Percentiles rank a stretch among this genome's conserved stretches.
These are phyloP conservation scores for Ammopiptanthus mongolicus DNA, from an alignment of 306 rosid species.

Conservation along the genomic window DNA sequence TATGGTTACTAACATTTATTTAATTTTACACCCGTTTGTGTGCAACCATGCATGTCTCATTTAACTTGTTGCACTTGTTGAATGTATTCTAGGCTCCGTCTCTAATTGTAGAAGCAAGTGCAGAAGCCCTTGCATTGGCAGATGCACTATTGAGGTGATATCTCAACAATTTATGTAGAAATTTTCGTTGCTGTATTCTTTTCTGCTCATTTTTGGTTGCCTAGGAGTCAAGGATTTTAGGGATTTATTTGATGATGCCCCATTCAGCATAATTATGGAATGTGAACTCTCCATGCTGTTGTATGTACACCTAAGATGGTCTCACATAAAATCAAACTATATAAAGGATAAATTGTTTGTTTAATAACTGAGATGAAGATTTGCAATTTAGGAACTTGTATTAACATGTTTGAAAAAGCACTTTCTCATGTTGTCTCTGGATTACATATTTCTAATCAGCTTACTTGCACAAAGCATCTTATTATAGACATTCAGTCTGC, in stretches of 20 bases:
- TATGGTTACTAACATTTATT: slow-evolving; percentile 13
- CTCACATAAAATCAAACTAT: background rate
- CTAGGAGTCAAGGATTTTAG: slow-evolving; percentile 15
- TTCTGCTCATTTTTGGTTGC: slow-evolving; percentile 19
- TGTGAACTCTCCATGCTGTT: slow-evolving; percentile 1
- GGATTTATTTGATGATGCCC: slow-evolving; percentile 10
- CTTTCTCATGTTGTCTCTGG: background rate
- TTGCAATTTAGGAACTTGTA: slow-evolving; percentile 14
- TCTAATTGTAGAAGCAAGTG: slow-evolving; percentile 77
- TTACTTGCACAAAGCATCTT: slow-evolving; percentile 21
- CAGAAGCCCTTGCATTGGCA: slow-evolving; percentile 74
- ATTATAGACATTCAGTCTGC: slow-evolving; percentile 8
- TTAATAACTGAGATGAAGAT: slow-evolving; percentile 4
- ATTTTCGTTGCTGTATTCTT: slow-evolving; percentile 7
- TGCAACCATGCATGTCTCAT: slow-evolving; percentile 8
- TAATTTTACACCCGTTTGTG: background rate
- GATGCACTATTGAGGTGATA: slow-evolving; percentile 87
- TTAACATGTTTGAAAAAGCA: background rate
- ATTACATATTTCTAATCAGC: slow-evolving; percentile 12
- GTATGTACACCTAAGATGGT: background rate
- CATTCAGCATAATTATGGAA: slow-evolving; percentile 10
- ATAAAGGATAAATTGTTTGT: background rate
- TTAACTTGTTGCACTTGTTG: slow-evolving; percentile 26
- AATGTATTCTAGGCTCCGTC: slow-evolving; percentile 71
- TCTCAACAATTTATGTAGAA: slow-evolving; percentile 2